Conservation (phyloP, 2,329 filamentous ascomycete species). For the Aspergillus novoparasiticus region DNA sequence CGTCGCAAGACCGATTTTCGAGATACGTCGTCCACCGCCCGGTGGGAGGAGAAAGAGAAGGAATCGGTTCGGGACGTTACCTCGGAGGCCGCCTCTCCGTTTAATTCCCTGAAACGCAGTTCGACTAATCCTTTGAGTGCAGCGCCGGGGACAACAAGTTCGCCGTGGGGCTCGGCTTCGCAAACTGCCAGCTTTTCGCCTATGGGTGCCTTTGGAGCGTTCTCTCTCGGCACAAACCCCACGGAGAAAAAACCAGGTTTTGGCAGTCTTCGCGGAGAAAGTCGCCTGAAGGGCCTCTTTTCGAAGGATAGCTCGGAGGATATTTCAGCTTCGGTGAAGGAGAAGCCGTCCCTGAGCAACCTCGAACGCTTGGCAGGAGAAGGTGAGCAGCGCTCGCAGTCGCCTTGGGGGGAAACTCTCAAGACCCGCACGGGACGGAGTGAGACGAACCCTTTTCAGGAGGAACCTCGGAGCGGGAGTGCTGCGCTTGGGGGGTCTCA, state of each 20-base stretch:
- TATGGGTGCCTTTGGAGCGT: slow-evolving; percentile 88
- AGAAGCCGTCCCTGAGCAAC: slow-evolving; percentile 57
- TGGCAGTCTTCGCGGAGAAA: slow-evolving; percentile 71
- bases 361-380: slow-evolving; percentile 56
- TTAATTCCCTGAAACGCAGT: slow-evolving; percentile 59
- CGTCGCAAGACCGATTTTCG: slow-evolving; percentile 65
- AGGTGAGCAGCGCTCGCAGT: slow-evolving; percentile 47
- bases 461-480: slow-evolving; percentile 57
- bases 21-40: slow-evolving; percentile 46
- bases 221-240: slow-evolving; percentile 64
- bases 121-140: slow-evolving; percentile 57
- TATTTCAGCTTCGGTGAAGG: slow-evolving; percentile 53
- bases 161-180: slow-evolving; percentile 62
- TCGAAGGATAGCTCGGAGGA: slow-evolving; percentile 75
- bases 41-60: slow-evolving; percentile 55
- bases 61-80: slow-evolving; percentile 48
- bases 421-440: slow-evolving; percentile 52
- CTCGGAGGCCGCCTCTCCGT: slow-evolving; percentile 48
- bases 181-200: slow-evolving; percentile 66
- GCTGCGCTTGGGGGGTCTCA: slow-evolving; percentile 75
- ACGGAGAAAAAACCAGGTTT: slow-evolving; percentile 72
- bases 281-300: slow-evolving; percentile 82
- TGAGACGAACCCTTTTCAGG: slow-evolving; percentile 51
- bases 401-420: slow-evolving; percentile 54
- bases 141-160: slow-evolving; percentile 51